phyloP scores from a whole-genome alignment of 176 grass and related monocot genomes.

The Eleusine coracana region DNA sequence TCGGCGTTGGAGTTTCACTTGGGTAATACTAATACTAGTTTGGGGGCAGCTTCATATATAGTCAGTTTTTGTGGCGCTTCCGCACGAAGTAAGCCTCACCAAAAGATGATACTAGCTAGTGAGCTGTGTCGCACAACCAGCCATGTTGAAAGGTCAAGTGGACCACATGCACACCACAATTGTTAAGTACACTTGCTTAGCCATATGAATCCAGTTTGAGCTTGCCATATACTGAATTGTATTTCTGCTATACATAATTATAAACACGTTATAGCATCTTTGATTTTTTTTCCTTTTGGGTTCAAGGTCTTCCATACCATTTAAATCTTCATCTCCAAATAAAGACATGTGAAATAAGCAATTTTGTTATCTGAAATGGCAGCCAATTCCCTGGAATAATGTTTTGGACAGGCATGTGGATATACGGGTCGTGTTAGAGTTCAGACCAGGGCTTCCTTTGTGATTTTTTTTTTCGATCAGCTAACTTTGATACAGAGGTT shows the following conservation, averaged over 20 bases:
- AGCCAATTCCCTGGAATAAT: too few relatives aligned
- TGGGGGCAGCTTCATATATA: conserved; percentile 18
- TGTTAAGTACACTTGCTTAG: conserved; percentile 24
- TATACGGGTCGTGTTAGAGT: too few relatives aligned
- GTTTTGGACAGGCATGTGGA: background rate
- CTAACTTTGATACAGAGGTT: background rate
- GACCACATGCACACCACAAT: background rate
- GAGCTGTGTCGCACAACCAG: conserved; percentile 35
- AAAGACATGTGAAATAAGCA: background rate
- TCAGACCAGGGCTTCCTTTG: background rate
- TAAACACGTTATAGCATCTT: background rate
- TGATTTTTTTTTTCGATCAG: background rate
- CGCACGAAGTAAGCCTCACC: background rate
- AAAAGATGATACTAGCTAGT: conserved; percentile 25
- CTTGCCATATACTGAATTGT: background rate
- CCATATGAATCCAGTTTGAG: background rate
- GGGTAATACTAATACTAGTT: background rate
- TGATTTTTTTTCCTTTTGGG: background rate
- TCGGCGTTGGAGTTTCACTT: background rate
- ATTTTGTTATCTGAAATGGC: too few relatives aligned
- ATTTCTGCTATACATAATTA: background rate
- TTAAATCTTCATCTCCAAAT: background rate
- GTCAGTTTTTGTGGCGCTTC: background rate
- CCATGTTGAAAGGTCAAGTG: background rate
- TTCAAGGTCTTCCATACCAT: background rate